Percentiles rank a stretch among this genome's conserved stretches.
Conservation (phyloP, 2,329 filamentous ascomycete genomes). For the Apiospora kogelbergensis region DNA sequence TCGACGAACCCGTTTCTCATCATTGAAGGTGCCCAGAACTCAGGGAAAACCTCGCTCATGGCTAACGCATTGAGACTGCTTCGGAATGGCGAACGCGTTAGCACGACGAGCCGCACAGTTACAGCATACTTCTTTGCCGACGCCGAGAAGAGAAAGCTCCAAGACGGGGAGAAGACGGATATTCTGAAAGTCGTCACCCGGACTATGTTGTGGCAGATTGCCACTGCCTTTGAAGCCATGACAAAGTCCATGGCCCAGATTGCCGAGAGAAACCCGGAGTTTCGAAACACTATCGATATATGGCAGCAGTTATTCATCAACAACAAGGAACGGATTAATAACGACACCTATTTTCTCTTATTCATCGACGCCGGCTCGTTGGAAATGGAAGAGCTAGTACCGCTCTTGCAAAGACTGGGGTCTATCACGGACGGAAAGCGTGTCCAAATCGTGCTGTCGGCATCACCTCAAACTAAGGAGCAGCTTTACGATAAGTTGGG, state of each 20-base stretch:
- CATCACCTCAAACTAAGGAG: slow-evolving; percentile 19
- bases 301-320: slow-evolving; percentile 32
- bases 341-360: slow-evolving; percentile 32
- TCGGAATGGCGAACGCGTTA: slow-evolving; percentile 21
- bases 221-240: slow-evolving; percentile 32
- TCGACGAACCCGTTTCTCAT: slow-evolving; percentile 25
- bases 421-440: slow-evolving; percentile 19
- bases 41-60: slow-evolving; percentile 34
- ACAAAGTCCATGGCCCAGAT: slow-evolving; percentile 30
- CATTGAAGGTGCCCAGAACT: slow-evolving; percentile 27
- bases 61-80: slow-evolving; percentile 30
- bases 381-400: slow-evolving; percentile 20
- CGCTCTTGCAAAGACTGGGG: slow-evolving; percentile 26
- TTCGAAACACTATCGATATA: slow-evolving; percentile 28
- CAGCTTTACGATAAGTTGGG: slow-evolving; percentile 16
- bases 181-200: slow-evolving; percentile 25
- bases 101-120: slow-evolving; percentile 25
- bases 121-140: slow-evolving; percentile 31
- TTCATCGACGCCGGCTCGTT: slow-evolving; percentile 30
- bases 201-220: slow-evolving; percentile 33
- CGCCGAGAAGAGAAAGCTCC: slow-evolving; percentile 28
- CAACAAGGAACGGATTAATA: slow-evolving; percentile 30
- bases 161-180: slow-evolving; percentile 25
- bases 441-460: slow-evolving; percentile 29
- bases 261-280: slow-evolving; percentile 24